Base-by-base conservation (phyloP, 2,329 filamentous ascomycete species). In the Colletotrichum agaves region DNA sequence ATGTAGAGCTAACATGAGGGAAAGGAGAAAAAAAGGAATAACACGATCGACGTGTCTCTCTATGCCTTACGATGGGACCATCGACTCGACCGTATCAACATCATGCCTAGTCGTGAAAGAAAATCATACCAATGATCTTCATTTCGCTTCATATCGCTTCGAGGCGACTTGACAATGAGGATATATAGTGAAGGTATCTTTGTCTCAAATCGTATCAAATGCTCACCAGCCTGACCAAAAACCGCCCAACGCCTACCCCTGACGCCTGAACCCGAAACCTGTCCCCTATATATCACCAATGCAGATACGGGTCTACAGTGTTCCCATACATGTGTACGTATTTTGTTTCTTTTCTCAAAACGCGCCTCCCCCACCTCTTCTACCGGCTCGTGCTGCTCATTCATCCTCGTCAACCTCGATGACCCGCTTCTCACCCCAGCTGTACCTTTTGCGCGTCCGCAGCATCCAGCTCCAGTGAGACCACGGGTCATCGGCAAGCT, bases 381-480 rank as follows among this genome's bases (percentile, higher is more conserved):
- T 10, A 17, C 13, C 6, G 1, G 2, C 33, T 2, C 33, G 12
- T 19, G 13, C 33, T 7, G 27, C 8, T 53, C 19, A 35, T 53
- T 73, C 39, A 5, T 57, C 49, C 17, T 41, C 43, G 3, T 60
- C 58, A 2, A 41, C 39, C 31, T 50, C 50, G 33, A 58, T 31
- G 33, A 53, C 50, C 33, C 50, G n/a, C 50, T 39, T 53, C 50
- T 53, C 50, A 17, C 71, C 74, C 76, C 75, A 77, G 41, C 76
- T 74, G 71, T 75, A 75, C 44, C 75, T 71, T 71, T 74, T 74
- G 63, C 71, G 75, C 13, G 72, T 76, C 70, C 77, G 71, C 67
- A 75, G 61, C 77, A 77, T 76, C 79, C 79, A 81, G 69, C 75
- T 80, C 79, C 79, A 80, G 72, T 81, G 80, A 11, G 49, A 65